Conservation (phyloP, 2,329 filamentous ascomycete genomes). For the Fusarium incarnatum region DNA sequence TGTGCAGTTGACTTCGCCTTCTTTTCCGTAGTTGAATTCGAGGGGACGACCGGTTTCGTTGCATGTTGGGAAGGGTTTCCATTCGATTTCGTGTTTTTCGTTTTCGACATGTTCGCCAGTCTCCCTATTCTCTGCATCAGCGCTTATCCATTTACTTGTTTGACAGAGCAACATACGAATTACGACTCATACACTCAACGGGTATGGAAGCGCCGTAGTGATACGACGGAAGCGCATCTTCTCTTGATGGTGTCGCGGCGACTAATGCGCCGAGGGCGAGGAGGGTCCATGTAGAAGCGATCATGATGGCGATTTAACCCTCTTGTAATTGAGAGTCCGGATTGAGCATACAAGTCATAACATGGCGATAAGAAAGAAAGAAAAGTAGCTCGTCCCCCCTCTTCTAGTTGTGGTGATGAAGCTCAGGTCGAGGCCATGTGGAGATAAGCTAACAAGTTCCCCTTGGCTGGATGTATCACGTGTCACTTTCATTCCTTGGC, state of each 20-base stretch:
- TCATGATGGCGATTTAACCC: constrained; percentile 27
- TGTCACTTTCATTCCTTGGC: constrained; percentile 18
- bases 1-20: constrained; percentile 85
- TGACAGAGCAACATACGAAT: too few species aligned
- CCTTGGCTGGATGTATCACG: constrained; percentile 43
- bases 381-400: background rate
- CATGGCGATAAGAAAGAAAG: constrained; percentile 31
- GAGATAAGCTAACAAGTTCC: constrained; percentile 42
- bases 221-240: constrained; percentile 68
- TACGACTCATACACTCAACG: constrained; percentile 80
- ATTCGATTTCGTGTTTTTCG: constrained; percentile 83
- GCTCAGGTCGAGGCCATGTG: constrained; percentile 28
- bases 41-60: constrained; percentile 87
- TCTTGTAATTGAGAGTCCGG: constrained; percentile 16
- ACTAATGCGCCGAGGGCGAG: constrained; percentile 45
- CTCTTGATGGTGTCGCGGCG: constrained; percentile 46
- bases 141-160: too few species aligned
- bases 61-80: constrained; percentile 90
- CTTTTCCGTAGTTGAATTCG: constrained; percentile 86
- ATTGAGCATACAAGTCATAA: constrained; percentile 22
- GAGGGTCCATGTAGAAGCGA: constrained; percentile 31
- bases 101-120: constrained; percentile 92
- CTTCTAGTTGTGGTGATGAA: background rate
- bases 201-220: constrained; percentile 74
- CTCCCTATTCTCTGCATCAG: constrained; percentile 72